Conservation (phyloP, 2,329 filamentous ascomycete genomes). For the Fusarium nodosum region DNA sequence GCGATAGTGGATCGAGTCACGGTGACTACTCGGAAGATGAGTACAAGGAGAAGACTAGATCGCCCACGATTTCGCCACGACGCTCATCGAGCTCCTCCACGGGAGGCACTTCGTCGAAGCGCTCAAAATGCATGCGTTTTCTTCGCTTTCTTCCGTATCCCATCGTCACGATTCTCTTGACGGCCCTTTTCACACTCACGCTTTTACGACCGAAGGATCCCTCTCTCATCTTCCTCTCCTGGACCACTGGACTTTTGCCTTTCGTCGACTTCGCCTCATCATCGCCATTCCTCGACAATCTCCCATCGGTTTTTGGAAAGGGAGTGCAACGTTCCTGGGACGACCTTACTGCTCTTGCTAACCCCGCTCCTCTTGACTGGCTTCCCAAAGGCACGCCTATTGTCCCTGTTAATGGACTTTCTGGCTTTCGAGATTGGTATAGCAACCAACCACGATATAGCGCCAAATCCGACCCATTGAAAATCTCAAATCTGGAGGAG, state of each 20-base stretch:
- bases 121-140: constrained; percentile 12
- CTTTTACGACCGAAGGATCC: constrained; percentile 52
- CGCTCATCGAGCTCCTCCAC: not conserved
- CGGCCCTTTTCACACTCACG: constrained; percentile 45
- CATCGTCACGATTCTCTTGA: constrained; percentile 45
- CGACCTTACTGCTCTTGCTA: constrained; percentile 47
- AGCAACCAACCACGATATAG: constrained; percentile 51
- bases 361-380: constrained; percentile 44
- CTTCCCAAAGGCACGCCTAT: constrained; percentile 36
- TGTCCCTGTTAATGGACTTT: not conserved
- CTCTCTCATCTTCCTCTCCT: constrained; percentile 54
- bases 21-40: constrained; percentile 11
- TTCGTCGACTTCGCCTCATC: constrained; percentile 54
- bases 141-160: constrained; percentile 39
- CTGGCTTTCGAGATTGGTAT: constrained; percentile 50
- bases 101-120: not conserved
- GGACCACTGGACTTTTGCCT: constrained; percentile 53
- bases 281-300: constrained; percentile 49
- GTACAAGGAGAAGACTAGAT: constrained; percentile 34
- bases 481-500: constrained; percentile 57
- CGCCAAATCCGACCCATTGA: constrained; percentile 56
- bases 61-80: constrained; percentile 1
- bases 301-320: constrained; percentile 46
- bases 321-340: constrained; percentile 49
- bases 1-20: constrained; percentile 8